phyloP scores from a whole-genome alignment of 768 basidiomycete genomes.

The Auricularia auricula-judae region DNA sequence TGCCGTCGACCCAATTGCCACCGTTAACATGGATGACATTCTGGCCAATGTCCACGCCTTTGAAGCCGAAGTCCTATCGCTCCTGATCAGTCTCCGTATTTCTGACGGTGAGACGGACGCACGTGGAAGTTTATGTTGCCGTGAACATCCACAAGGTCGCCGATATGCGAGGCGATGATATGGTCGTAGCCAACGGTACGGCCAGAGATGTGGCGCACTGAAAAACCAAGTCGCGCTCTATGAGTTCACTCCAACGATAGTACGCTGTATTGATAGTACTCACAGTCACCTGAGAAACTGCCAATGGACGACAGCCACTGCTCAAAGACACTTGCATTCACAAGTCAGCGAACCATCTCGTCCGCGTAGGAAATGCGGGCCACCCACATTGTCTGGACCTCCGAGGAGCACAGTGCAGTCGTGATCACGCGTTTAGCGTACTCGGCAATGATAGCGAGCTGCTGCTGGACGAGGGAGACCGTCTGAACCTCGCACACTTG shows the following conservation, averaged over 20 bases:
- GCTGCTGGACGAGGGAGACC: constrained; percentile 7
- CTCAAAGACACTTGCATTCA: constrained; percentile 1
- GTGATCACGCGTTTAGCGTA: constrained; percentile 3
- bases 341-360: background rate
- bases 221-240: background rate
- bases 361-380: background rate
- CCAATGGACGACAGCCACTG: constrained; percentile 5
- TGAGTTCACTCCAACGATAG: too few species aligned
- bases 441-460: constrained; percentile 7
- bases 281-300: constrained; percentile 2
- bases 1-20: background rate
- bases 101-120: background rate
- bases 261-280: background rate
- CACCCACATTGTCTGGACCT: constrained; percentile 26
- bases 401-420: constrained; percentile 38
- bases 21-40: background rate
- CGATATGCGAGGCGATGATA: constrained; percentile 5
- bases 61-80: background rate
- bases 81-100: background rate
- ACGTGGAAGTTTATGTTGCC: constrained; percentile 2
- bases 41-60: background rate
- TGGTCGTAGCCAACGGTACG: constrained; percentile 5
- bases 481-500: constrained; percentile 3
- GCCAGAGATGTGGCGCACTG: constrained; percentile 1
- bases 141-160: background rate